A percentile compares a stretch with the other conserved stretches of the same genome.
Evolutionary conservation across 805 yeast species (phyloP).

Genomic region (Starmerella asiatica): DNA sequence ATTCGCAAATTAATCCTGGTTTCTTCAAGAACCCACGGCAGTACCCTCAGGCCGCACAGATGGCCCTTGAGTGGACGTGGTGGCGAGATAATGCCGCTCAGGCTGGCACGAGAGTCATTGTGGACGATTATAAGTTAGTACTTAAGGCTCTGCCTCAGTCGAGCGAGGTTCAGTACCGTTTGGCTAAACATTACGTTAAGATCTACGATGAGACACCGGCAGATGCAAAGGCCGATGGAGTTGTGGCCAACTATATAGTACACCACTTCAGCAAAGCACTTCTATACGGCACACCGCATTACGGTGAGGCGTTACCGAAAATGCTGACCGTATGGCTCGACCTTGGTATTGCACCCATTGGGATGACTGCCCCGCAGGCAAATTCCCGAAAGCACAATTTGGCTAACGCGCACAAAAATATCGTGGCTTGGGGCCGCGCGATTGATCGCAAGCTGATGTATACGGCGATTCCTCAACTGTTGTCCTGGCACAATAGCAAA

Average conservation of each 20-base stretch:
- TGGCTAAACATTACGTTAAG: constrained; percentile 70
- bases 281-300: constrained; percentile 46
- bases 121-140: constrained; percentile 52
- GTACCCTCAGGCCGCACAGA: constrained; percentile 27
- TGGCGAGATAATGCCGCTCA: constrained; percentile 85
- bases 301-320: constrained; percentile 78
- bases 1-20: constrained; percentile 27
- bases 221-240: constrained; percentile 26
- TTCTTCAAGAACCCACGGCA: constrained; percentile 12
- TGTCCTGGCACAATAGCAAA: constrained; percentile 55
- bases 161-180: constrained; percentile 68
- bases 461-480: constrained; percentile 69
- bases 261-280: constrained; percentile 46
- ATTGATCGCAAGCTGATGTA: constrained; percentile 36
- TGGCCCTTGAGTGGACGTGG: constrained; percentile 65
- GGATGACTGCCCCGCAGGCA: constrained; percentile 1
- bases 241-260: constrained; percentile 43
- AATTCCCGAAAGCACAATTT: constrained; percentile 9
- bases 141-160: constrained; percentile 41
- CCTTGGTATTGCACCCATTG: constrained; percentile 27
- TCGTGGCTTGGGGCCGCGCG: constrained; percentile 11
- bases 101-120: constrained; percentile 59
- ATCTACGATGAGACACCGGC: constrained; percentile 39
- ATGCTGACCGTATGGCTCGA: constrained; percentile 62
- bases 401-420: constrained; percentile 8